Conservation (phyloP, 495 filamentous ascomycete species). For the Penicillium manginii region DNA sequence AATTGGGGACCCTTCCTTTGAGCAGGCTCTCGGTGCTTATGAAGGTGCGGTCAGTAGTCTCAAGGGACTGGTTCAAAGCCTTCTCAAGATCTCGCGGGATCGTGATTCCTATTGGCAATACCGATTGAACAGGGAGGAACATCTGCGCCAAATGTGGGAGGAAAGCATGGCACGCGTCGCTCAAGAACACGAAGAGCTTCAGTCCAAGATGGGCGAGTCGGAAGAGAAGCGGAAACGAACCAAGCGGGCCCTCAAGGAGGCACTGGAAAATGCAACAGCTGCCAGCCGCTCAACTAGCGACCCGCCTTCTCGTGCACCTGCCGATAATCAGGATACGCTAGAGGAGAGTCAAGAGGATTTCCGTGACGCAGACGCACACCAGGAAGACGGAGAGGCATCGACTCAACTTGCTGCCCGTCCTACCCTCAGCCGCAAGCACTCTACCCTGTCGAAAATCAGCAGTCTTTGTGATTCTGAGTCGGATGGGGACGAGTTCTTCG, state of each 20-base stretch:
- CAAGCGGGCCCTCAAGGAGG: conserved; percentile 87
- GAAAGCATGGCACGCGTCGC: conserved; percentile 96
- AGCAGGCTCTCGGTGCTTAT: conserved; percentile 83
- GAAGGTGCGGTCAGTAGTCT: conserved; percentile 87
- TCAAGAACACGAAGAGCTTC: conserved; percentile 87
- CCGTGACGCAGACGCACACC: conserved; percentile 15
- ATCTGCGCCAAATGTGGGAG: conserved; percentile 94
- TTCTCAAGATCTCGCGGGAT: conserved; percentile 88
- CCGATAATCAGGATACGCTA: conserved; percentile 20
- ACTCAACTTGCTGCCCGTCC: conserved; percentile 12
- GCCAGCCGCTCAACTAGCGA: conserved; percentile 48
- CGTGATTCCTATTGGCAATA: conserved; percentile 97
- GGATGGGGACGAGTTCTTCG: conserved; percentile 95
- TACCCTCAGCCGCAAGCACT: conserved; percentile 32
- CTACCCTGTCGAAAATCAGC: conserved; percentile 38
- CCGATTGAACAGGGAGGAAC: conserved; percentile 83
- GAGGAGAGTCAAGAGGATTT: conserved; percentile 22
- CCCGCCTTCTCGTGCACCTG: conserved; percentile 26
- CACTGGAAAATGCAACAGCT: conserved; percentile 64
- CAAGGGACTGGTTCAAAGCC: conserved; percentile 82
- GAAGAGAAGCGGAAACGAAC: conserved; percentile 88
- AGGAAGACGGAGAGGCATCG: conserved; percentile 7
- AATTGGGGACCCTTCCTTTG: conserved; percentile 73
- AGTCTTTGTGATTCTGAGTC: conserved; percentile 75
- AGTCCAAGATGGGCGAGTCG: conserved; percentile 84